These are phyloP conservation scores for Citrullus amarus DNA, from an alignment of 306 rosid species.

Conservation along the genomic window DNA sequence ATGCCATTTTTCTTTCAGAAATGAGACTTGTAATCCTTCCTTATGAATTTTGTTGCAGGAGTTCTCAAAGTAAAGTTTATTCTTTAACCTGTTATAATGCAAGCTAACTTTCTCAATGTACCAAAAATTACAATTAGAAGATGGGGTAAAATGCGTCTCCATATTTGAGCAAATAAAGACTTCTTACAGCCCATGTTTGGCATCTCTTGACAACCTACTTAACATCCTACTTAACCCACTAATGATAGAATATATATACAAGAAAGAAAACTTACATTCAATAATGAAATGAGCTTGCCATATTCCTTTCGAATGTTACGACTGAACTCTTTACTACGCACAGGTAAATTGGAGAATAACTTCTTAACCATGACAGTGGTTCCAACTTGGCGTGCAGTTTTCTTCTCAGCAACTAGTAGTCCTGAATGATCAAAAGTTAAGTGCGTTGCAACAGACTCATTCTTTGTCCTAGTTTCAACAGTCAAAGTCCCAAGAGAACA, in stretches of 20 bases:
- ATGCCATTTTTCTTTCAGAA: neutral
- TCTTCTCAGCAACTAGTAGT: slow-evolving; percentile 50
- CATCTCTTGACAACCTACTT: neutral
- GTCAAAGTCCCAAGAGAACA: slow-evolving; percentile 63
- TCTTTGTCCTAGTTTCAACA: slow-evolving; percentile 63
- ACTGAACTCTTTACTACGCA: slow-evolving; percentile 71
- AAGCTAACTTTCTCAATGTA: neutral
- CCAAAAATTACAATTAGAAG: neutral
- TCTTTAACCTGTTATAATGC: neutral
- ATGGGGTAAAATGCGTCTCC: neutral
- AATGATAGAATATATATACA: neutral
- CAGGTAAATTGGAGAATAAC: slow-evolving; percentile 69
- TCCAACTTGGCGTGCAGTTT: slow-evolving; percentile 78
- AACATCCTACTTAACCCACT: neutral
- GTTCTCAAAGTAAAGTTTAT: neutral
- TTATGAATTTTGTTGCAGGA: neutral
- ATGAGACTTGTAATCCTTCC: neutral
- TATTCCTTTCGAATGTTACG: slow-evolving; percentile 88
- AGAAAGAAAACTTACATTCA: slow-evolving; percentile 53
- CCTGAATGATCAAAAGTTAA: slow-evolving; percentile 74
- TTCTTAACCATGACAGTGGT: slow-evolving; percentile 81
- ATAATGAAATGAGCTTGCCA: slow-evolving; percentile 70
- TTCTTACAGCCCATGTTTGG: neutral
- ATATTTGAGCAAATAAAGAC: neutral
- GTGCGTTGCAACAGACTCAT: slow-evolving; percentile 62